Evolutionary conservation across 345 rosid species (phyloP), one percentile per base, ranked within the genome.

Genomic region (Lumnitzera racemosa): DNA sequence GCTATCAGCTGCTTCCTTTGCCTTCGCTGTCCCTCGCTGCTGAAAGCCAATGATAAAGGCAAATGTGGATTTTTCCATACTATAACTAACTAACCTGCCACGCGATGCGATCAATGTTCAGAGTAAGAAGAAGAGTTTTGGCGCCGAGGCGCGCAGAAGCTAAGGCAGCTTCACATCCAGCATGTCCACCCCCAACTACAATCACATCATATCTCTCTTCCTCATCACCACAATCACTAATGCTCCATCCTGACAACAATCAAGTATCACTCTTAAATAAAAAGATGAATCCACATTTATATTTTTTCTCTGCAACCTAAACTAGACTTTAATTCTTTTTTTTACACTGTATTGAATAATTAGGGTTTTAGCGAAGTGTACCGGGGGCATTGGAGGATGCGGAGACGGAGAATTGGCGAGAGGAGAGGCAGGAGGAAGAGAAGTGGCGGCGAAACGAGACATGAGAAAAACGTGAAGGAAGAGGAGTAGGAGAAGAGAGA

Each of bases 171-270:
- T 91, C 96, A 58, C 96, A 88, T 14, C 97, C 97, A 14, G 97
- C 91, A 58, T 90, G 98, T 24, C 98, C 98, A 43, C 87, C 98
- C 63, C 95, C 96, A 63, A 92, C 95, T 64, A 92, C 98, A 49
- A 92, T 85, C 3, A 92, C 98, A 47, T 89, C 97, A 55, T 70
- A 89, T 59, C 62, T 89, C 64, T 91, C 94, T 47, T 78, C 91
- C 52, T 12, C 67, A 11, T 65, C 74, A 59, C 62, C 80, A 27
- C 29, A 4, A 23, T n/a, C 46, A 25, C n/a, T 53, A 31, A 55
- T 47, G 20, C 49, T 63, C 76, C 76, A 61, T 12, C 72, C 87
- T 73, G 74, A 74, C 70, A 75, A 31, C 36, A 9, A 11, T 64
- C 50, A 53, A 48, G 17, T 51, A 53, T 2, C 47, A 67, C 51